Base-by-base conservation (phyloP, 192 early-diverging fungal genomes). In the Coemansia sp. region DNA sequence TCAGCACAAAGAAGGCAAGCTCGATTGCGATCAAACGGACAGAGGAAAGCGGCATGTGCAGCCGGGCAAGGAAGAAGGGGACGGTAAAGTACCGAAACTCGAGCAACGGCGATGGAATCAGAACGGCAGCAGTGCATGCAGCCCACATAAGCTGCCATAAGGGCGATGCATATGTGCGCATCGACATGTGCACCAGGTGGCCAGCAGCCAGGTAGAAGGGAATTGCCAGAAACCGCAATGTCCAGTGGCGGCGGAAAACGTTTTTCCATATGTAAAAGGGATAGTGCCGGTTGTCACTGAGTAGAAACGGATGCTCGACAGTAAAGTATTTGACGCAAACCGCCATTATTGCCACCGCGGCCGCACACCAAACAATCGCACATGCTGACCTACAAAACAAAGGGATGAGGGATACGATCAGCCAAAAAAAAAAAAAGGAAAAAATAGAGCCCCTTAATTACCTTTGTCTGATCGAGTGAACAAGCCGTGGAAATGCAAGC, bases 1-100 rank as follows among this genome's bases (percentile, higher is more conserved):
- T 64, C 4, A 28, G 40, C 5, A 57, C 26, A 62, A 85, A 90
- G 17, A 80, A 40, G 11, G 80, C 18, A 11, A 87, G 37, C 46
- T 85, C 73, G n/a, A 56, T 62, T 0, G 74, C 7, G 5, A 85
- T 7, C 4, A 11, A 12, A 14, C 20, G 36, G 7, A 43, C 31
- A 2, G 42, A 12, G 20, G 65, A 3, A 41, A 87, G 45, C 30
- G 61, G 15, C 57, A 88, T 76, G 54, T 91, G 83, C 21, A 94
- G 47, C 8, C 88, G 79, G 32, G 84, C 85, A 56, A 98, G 70
- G 30, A 85, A 64, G 57, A 83, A 93, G 0, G 94, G 94, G 11
- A 94, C 76, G 18, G 96, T 89, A 79, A 92, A 98, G 81, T 98
- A 98, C 40, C 96, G 75, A 63, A 97, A 93, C 71, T 98, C 96